phyloP scores from a whole-genome alignment of 371 early-diverging fungal genomes.

The Mortierella sp. region DNA sequence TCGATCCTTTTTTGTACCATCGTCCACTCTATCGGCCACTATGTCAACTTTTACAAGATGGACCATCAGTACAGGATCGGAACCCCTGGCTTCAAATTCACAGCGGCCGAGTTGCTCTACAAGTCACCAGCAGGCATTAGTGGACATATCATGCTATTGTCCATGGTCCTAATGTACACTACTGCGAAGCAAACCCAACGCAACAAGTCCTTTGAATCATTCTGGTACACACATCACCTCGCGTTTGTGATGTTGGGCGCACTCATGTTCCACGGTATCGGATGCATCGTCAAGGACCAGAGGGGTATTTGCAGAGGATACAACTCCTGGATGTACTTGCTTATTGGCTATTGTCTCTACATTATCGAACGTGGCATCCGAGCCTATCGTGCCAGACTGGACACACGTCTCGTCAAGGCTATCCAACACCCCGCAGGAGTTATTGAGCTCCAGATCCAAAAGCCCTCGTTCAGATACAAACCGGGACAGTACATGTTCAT shows the following conservation, averaged over 20 bases:
- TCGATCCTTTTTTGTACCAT: constrained; percentile 67
- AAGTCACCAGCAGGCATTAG: constrained; percentile 66
- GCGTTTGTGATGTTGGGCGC: constrained; percentile 68
- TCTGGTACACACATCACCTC: constrained; percentile 83
- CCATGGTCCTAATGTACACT: constrained; percentile 72
- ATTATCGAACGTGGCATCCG: constrained; percentile 70
- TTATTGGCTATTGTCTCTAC: constrained; percentile 66
- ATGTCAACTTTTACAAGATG: constrained; percentile 61
- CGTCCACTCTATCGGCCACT: constrained; percentile 70
- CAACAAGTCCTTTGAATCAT: constrained; percentile 71
- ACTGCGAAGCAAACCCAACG: constrained; percentile 66
- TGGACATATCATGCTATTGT: constrained; percentile 72
- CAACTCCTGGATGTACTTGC: constrained; percentile 58
- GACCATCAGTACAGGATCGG: constrained; percentile 25
- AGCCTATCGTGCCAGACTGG: constrained; percentile 58
- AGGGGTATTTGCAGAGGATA: constrained; percentile 60
- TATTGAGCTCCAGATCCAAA: constrained; percentile 75
- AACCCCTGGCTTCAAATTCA: constrained; percentile 25
- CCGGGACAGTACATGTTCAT: constrained; percentile 83
- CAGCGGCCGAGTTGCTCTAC: constrained; percentile 60
- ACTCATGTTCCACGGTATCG: constrained; percentile 71
- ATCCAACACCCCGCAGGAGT: constrained; percentile 78
- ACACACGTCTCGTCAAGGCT: constrained; percentile 67
- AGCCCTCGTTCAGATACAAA: constrained; percentile 69
- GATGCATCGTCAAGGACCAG: constrained; percentile 67